Evolutionary conservation across 805 yeast genomes (phyloP).

Genomic region (Jamesozyma jinghongensis): DNA sequence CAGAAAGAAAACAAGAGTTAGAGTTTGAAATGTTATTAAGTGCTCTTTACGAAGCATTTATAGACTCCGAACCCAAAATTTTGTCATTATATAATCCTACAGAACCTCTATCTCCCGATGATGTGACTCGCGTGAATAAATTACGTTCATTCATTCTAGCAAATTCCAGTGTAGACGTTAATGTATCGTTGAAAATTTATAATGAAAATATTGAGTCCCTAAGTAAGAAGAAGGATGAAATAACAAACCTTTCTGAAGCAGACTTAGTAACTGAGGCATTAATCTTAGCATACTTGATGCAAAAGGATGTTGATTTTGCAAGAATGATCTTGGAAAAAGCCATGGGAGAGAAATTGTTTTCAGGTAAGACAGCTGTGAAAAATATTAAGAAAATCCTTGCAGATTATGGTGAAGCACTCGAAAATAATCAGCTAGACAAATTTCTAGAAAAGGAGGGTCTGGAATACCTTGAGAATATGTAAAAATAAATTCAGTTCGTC

Average conservation of each 20-base stretch:
- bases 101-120: slow-evolving; percentile 10
- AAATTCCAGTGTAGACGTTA: slow-evolving; percentile 32
- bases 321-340: slow-evolving; percentile 42
- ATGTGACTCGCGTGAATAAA: slow-evolving; percentile 22
- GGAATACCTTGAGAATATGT: slow-evolving; percentile 1
- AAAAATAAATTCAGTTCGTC: not conserved
- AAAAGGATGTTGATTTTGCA: slow-evolving; percentile 47
- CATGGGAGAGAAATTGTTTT: slow-evolving; percentile 29
- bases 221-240: slow-evolving; percentile 26
- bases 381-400: slow-evolving; percentile 37
- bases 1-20: slow-evolving; percentile 34
- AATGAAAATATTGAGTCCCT: slow-evolving; percentile 37
- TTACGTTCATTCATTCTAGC: slow-evolving; percentile 37
- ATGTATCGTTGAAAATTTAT: slow-evolving; percentile 35
- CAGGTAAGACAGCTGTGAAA: slow-evolving; percentile 35
- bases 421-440: slow-evolving; percentile 31
- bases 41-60: slow-evolving; percentile 35
- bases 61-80: slow-evolving; percentile 23
- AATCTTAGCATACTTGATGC: slow-evolving; percentile 35
- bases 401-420: slow-evolving; percentile 43
- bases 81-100: slow-evolving; percentile 16
- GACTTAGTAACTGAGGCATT: slow-evolving; percentile 41
- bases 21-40: slow-evolving; percentile 36
- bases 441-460: slow-evolving; percentile 4
- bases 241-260: slow-evolving; percentile 30